These are phyloP conservation scores for Pisolithus orientalis DNA, from an alignment of 768 basidiomycete genomes.

Conservation along the genomic window DNA sequence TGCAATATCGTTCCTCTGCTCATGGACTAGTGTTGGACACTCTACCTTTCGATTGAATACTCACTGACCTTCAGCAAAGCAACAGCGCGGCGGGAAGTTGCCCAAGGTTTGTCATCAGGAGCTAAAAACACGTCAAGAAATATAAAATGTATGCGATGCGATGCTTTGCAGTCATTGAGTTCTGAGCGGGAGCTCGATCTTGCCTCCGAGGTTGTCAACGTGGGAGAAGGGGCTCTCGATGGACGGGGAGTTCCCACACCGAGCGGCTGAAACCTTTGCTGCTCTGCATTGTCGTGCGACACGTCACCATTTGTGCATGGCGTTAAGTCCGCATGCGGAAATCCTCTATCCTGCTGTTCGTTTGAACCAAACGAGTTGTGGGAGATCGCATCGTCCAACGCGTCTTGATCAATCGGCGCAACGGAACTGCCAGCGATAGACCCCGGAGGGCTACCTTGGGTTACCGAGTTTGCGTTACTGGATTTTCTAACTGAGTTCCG, in stretches of 20 bases:
- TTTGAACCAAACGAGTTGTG: slow-evolving; percentile 17
- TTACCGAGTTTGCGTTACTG: background rate
- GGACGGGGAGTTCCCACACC: slow-evolving; percentile 21
- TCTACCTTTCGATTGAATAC: background rate
- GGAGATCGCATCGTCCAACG: slow-evolving; percentile 37
- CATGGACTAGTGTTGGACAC: slow-evolving; percentile 3
- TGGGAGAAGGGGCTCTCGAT: slow-evolving; percentile 17
- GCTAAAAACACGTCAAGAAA: slow-evolving; percentile 43
- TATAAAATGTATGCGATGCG: slow-evolving; percentile 32
- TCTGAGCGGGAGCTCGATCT: background rate
- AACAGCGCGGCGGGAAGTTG: slow-evolving; percentile 38
- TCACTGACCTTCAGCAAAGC: slow-evolving; percentile 44
- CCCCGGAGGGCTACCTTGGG: background rate
- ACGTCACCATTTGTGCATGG: slow-evolving; percentile 1
- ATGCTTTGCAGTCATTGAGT: background rate
- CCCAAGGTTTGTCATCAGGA: slow-evolving; percentile 28
- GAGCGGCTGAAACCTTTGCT: slow-evolving; percentile 5
- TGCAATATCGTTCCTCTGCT: slow-evolving; percentile 34
- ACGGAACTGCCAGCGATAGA: slow-evolving; percentile 6
- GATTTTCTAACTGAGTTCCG: slow-evolving; percentile 16
- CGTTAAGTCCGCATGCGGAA: background rate
- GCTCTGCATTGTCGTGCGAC: slow-evolving; percentile 10
- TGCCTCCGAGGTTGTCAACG: slow-evolving; percentile 2
- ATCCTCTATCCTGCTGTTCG: slow-evolving; percentile 11
- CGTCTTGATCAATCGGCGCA: slow-evolving; percentile 30